A percentile compares a stretch with the other conserved stretches of the same genome.
phyloP scores from a whole-genome alignment of 345 rosid genomes.

The Reutealis trisperma region DNA sequence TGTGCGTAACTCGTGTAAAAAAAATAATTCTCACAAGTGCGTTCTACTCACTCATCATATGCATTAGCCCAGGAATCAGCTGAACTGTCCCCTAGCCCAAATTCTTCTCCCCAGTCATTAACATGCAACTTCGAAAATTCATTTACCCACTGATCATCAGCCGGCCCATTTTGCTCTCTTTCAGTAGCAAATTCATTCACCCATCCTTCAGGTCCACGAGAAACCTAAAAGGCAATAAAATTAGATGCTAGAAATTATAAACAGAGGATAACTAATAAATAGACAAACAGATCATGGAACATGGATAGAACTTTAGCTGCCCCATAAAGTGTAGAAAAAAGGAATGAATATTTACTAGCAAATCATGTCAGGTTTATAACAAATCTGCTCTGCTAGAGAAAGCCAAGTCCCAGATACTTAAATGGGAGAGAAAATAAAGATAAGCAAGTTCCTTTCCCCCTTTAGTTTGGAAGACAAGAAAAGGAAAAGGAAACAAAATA shows the following conservation, averaged over 20 bases:
- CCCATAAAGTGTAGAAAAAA: background rate
- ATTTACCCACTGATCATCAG: conserved; percentile 87
- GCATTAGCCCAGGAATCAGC: conserved; percentile 88
- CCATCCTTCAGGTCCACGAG: conserved; percentile 68
- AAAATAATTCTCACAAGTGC: conserved; percentile 21
- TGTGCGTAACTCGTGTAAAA: background rate
- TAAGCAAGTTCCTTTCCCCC: too few relatives aligned
- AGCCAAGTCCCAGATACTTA: background rate
- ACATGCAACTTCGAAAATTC: conserved; percentile 95
- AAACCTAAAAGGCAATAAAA: conserved; percentile 9
- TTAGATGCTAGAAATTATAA: background rate
- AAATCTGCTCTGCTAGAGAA: background rate
- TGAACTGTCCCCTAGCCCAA: conserved; percentile 65
- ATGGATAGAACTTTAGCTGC: background rate
- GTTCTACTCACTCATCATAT: conserved; percentile 81
- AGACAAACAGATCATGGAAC: background rate
- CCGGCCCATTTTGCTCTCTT: conserved; percentile 51
- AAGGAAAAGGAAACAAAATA: too few relatives aligned
- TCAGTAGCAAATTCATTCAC: conserved; percentile 76
- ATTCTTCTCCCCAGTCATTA: conserved; percentile 94
- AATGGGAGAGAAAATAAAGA: too few relatives aligned
- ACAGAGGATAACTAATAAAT: background rate
- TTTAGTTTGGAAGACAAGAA: too few relatives aligned
- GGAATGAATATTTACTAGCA: background rate
- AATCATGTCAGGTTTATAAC: background rate